Percentiles rank a stretch among this genome's conserved stretches.
phyloP scores from a whole-genome alignment of 31 red algal species.

The Asparagopsis taxiformis region DNA sequence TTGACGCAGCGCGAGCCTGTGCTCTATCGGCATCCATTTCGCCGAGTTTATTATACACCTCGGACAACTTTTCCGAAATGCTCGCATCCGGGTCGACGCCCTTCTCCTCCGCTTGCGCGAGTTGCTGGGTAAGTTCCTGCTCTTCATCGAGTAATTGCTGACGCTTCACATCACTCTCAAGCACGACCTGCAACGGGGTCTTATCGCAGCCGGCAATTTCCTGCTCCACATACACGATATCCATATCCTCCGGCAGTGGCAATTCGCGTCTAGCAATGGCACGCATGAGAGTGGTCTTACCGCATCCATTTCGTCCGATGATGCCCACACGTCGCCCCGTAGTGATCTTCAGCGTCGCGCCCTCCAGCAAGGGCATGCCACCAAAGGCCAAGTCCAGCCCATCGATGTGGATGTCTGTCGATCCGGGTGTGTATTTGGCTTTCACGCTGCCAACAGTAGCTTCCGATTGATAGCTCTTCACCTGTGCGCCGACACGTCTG shows the following conservation, averaged over 20 bases:
- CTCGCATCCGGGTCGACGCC: slow-evolving; percentile 35
- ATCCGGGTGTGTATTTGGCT: slow-evolving; percentile 60
- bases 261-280: slow-evolving; percentile 78
- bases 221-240: slow-evolving; percentile 88
- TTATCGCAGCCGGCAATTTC: slow-evolving; percentile 83
- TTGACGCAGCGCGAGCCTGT: slow-evolving; percentile 66
- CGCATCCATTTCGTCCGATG: slow-evolving; percentile 91
- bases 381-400: slow-evolving; percentile 90
- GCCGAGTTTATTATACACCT: slow-evolving; percentile 72
- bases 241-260: slow-evolving; percentile 79
- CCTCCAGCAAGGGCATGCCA: slow-evolving; percentile 72
- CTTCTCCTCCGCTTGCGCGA: slow-evolving; percentile 14
- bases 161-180: slow-evolving; percentile 73
- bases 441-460: slow-evolving; percentile 73
- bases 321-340: slow-evolving; percentile 81
- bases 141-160: slow-evolving; percentile 74
- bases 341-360: slow-evolving; percentile 59
- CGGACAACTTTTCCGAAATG: slow-evolving; percentile 46
- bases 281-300: slow-evolving; percentile 93
- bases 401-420: slow-evolving; percentile 80
- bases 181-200: slow-evolving; percentile 74
- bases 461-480: slow-evolving; percentile 52
- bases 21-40: slow-evolving; percentile 81
- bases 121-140: slow-evolving; percentile 47
- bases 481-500: slow-evolving; percentile 64